Conservation (phyloP, 1,284 basidiomycete species). For the Bjerkandera adusta region DNA sequence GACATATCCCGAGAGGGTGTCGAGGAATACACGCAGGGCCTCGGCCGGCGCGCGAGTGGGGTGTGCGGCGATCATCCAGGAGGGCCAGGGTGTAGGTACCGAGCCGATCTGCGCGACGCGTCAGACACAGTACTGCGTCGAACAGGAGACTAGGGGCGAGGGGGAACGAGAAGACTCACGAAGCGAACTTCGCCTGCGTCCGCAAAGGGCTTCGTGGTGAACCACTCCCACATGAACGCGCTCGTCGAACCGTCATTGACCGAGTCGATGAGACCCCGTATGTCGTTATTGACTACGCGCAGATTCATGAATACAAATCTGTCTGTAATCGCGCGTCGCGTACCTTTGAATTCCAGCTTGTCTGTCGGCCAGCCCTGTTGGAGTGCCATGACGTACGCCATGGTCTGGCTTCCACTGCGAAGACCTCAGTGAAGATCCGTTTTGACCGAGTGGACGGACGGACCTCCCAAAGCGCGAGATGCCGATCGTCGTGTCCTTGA, state of each 20-base stretch:
- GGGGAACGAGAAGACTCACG: slow-evolving; percentile 44
- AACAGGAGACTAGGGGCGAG: slow-evolving; percentile 8
- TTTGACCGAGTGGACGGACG: slow-evolving; percentile 1
- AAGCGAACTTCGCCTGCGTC: slow-evolving; percentile 85
- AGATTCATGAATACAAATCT: not conserved
- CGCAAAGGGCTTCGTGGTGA: slow-evolving; percentile 93
- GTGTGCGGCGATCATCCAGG: slow-evolving; percentile 90
- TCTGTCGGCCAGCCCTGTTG: slow-evolving; percentile 81
- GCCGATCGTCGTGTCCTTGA: slow-evolving; percentile 83
- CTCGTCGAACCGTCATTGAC: slow-evolving; percentile 85
- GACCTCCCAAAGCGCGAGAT: slow-evolving; percentile 89
- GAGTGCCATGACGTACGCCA: slow-evolving; percentile 93
- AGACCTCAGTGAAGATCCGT: not conserved
- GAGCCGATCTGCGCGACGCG: slow-evolving; percentile 66
- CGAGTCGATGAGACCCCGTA: slow-evolving; percentile 84
- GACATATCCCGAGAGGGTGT: slow-evolving; percentile 63
- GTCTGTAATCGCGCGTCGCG: slow-evolving; percentile 5
- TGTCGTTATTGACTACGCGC: slow-evolving; percentile 80
- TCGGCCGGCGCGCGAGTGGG: slow-evolving; percentile 54
- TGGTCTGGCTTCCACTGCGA: slow-evolving; percentile 81
- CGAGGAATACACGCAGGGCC: slow-evolving; percentile 63
- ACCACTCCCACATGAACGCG: slow-evolving; percentile 96
- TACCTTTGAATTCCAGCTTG: slow-evolving; percentile 76
- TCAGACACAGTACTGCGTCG: too few species aligned
- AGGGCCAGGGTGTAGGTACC: slow-evolving; percentile 94